phyloP scores from a whole-genome alignment of 2,329 filamentous ascomycete genomes.

The Dactylonectria estremocensis region DNA sequence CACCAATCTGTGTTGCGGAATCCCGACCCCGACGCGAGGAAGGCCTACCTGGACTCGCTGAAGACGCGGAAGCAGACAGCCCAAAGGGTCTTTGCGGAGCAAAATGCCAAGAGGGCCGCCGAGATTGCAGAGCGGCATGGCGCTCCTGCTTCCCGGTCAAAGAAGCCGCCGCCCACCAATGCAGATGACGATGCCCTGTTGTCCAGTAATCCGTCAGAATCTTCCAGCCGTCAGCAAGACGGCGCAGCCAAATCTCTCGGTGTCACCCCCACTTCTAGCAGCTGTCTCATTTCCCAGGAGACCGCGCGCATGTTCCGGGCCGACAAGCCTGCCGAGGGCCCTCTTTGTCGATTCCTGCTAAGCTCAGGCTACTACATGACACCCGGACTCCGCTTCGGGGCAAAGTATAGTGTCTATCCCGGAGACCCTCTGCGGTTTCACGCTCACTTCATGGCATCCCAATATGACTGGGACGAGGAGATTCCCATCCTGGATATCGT shows the following conservation, averaged over 20 bases:
- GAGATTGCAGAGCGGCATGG: constrained; percentile 45
- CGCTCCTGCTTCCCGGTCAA: constrained; percentile 22
- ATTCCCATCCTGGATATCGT: constrained; percentile 89
- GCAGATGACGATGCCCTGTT: constrained; percentile 36
- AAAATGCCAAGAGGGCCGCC: constrained; percentile 55
- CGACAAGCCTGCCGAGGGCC: constrained; percentile 51
- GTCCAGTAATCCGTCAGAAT: constrained; percentile 39
- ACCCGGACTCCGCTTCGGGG: constrained; percentile 94
- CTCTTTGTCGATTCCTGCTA: constrained; percentile 87
- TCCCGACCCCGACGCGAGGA: constrained; percentile 69
- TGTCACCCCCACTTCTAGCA: constrained; percentile 57
- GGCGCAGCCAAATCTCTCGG: constrained; percentile 43
- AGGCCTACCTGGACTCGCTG: constrained; percentile 75
- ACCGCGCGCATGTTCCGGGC: constrained; percentile 30
- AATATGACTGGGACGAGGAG: constrained; percentile 88
- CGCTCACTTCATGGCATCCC: constrained; percentile 91
- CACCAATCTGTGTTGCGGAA: constrained; percentile 77
- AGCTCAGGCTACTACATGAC: constrained; percentile 87
- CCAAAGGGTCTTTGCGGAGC: constrained; percentile 58
- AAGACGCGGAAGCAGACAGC: constrained; percentile 60
- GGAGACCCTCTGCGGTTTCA: constrained; percentile 96
- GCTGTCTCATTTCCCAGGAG: constrained; percentile 46
- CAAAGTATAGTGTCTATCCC: constrained; percentile 94
- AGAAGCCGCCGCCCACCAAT: constrained; percentile 21
- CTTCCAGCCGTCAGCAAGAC: constrained; percentile 29